A percentile compares a stretch with the other conserved stretches of the same genome.
These are phyloP conservation scores for Zoysia japonica DNA, from an alignment of 176 grass and related monocot genomes.

Conservation along the genomic window DNA sequence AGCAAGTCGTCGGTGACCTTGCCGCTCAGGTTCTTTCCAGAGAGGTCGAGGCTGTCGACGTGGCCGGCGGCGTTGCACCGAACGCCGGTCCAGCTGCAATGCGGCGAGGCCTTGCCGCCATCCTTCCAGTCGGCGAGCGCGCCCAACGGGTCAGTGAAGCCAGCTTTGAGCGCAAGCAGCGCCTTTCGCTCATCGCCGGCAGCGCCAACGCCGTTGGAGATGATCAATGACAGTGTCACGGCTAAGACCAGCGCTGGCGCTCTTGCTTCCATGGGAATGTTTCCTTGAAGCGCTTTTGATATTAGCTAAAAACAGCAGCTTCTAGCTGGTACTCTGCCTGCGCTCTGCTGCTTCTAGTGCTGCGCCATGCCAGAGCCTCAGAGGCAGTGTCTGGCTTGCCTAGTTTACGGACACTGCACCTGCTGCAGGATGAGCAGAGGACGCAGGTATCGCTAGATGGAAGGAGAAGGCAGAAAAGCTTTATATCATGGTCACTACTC, in stretches of 20 bases:
- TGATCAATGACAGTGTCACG: constrained; percentile 22
- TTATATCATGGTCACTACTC: constrained; percentile 38
- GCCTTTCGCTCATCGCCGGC: constrained; percentile 46
- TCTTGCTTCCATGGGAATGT: constrained; percentile 38
- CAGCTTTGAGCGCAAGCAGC: constrained; percentile 69
- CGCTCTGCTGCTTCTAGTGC: constrained; percentile 46
- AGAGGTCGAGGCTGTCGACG: constrained; percentile 63
- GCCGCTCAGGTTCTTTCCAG: constrained; percentile 76
- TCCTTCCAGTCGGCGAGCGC: constrained; percentile 59
- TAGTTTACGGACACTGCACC: constrained; percentile 37
- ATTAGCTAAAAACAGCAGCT: neutral
- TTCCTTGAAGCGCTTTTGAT: constrained; percentile 12
- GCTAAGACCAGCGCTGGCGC: constrained; percentile 15
- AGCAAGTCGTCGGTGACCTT: constrained; percentile 55
- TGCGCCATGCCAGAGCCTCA: constrained; percentile 38
- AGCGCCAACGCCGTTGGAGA: constrained; percentile 8
- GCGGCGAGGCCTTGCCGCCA: constrained; percentile 24
- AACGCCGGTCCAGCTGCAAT: constrained; percentile 82
- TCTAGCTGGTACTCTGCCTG: constrained; percentile 28
- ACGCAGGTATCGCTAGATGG: constrained; percentile 13
- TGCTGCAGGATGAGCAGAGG: constrained; percentile 40
- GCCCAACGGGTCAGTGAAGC: constrained; percentile 59
- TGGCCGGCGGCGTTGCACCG: constrained; percentile 54
- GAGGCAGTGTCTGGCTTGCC: constrained; percentile 23
- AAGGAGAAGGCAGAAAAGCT: constrained; percentile 39